Evolutionary conservation across 2,329 filamentous ascomycete species (phyloP), one percentile per base, ranked within the genome.

Genomic region (Dactylellina cionopaga): DNA sequence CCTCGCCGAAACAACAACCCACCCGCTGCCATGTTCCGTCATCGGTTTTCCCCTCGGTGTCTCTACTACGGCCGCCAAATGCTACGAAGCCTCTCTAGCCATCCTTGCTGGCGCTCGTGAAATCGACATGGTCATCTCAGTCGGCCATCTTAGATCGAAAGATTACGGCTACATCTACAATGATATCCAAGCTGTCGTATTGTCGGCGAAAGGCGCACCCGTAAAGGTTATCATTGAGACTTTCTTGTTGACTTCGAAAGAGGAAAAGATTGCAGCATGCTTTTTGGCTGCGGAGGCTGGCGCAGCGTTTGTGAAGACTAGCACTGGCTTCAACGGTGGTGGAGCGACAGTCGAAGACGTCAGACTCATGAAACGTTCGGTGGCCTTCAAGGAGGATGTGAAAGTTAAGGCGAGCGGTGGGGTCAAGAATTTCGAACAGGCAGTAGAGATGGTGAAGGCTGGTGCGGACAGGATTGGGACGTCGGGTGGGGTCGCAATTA

Each of bases 191-290:
- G 58, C 75, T 1, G 75, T 77, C 19, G 74, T 76, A 17, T 46
- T 59, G 17, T 73, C 76, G 7, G 71, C 75, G 15, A 72, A 73
- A 39, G 33, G 44, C 37, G 44, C 73, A n/a, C 74, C 72, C 24
- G 76, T 78, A 35, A 78, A 78, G 55, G 76, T 75, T 6, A 78
- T 78, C 47, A 74, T 78, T 25, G 77, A 78, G 66, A 78, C 76
- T 10, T 73, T 62, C 10, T 62, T 78, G 29, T 60, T 78, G 13
- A 75, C 74, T 9, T 17, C 19, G 2, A 37, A 54, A n/a, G 72
- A 75, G 58, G 74, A 77, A 52, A 78, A 76, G 69, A 74, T 78
- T 31, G 69, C 74, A 7, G 76, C 76, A 17, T 77, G 75, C 22
- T 75, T 70, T 37, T 74, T 78, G 29, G 74, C 76, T 2, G 75